phyloP scores from a whole-genome alignment of 176 grass and related monocot species.

The Rhynchospora tenuis region DNA sequence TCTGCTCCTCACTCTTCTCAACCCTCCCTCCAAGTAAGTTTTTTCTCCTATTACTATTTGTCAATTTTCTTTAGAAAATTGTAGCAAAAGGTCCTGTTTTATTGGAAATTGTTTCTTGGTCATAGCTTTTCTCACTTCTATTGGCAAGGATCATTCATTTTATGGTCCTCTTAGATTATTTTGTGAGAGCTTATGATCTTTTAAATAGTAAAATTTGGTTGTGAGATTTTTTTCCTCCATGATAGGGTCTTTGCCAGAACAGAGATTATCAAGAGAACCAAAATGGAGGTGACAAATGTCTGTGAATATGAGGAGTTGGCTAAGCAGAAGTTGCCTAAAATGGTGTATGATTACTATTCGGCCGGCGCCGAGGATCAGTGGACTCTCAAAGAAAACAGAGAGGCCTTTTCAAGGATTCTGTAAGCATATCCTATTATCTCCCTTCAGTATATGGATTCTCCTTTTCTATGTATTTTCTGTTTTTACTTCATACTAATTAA shows the following conservation, averaged over 20 bases:
- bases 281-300: conserved; percentile 92
- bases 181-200: background rate
- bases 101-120: conserved; percentile 45
- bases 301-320: conserved; percentile 68
- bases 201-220: background rate
- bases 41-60: background rate
- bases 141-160: background rate
- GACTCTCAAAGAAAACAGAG: conserved; percentile 84
- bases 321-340: conserved; percentile 77
- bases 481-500: background rate
- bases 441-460: background rate
- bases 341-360: conserved; percentile 93
- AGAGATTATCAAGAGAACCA: background rate
- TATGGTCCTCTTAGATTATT: background rate
- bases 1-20: background rate
- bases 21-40: conserved; percentile 2
- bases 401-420: conserved; percentile 92
- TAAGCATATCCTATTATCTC: conserved; percentile 36
- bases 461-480: background rate
- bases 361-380: conserved; percentile 94
- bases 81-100: conserved; percentile 42
- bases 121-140: background rate
- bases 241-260: background rate
- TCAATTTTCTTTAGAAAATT: conserved; percentile 15
- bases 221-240: background rate